Evolutionary conservation across 2,329 filamentous ascomycete genomes (phyloP).

Genomic region (Endoconidiophora laricicola): DNA sequence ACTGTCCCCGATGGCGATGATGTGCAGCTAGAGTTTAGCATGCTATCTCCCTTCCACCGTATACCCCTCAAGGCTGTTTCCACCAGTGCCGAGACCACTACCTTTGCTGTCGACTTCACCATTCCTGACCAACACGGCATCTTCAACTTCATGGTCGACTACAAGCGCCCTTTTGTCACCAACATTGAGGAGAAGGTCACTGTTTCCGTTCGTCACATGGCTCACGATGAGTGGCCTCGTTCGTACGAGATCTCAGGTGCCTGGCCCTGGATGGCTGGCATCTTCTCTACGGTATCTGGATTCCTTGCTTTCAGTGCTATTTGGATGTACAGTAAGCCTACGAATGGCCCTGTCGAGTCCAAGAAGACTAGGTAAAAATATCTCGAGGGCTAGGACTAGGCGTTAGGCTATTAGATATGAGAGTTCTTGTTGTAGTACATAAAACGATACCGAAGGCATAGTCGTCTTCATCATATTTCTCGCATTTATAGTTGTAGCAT

Average conservation of each 20-base stretch:
- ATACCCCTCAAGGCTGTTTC: constrained; percentile 47
- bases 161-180: constrained; percentile 85
- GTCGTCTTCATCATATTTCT: background rate
- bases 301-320: constrained; percentile 73
- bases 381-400: background rate
- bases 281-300: constrained; percentile 65
- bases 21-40: constrained; percentile 91
- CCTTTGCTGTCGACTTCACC: constrained; percentile 60
- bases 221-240: constrained; percentile 89
- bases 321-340: constrained; percentile 60
- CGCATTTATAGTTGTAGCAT: background rate
- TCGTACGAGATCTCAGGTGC: constrained; percentile 80
- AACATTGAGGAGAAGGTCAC: constrained; percentile 87
- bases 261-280: constrained; percentile 87
- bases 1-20: constrained; percentile 50
- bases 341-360: constrained; percentile 18
- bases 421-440: background rate
- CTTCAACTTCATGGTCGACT: constrained; percentile 96
- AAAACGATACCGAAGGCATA: too few relatives aligned
- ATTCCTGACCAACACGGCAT: constrained; percentile 96
- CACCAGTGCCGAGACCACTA: constrained; percentile 48
- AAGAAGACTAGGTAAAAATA: constrained; percentile 32
- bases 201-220: constrained; percentile 88
- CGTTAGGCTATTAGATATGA: too few relatives aligned
- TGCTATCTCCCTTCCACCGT: constrained; percentile 95